phyloP scores from a whole-genome alignment of 139 green algal species.

The Eudorina sp. region DNA sequence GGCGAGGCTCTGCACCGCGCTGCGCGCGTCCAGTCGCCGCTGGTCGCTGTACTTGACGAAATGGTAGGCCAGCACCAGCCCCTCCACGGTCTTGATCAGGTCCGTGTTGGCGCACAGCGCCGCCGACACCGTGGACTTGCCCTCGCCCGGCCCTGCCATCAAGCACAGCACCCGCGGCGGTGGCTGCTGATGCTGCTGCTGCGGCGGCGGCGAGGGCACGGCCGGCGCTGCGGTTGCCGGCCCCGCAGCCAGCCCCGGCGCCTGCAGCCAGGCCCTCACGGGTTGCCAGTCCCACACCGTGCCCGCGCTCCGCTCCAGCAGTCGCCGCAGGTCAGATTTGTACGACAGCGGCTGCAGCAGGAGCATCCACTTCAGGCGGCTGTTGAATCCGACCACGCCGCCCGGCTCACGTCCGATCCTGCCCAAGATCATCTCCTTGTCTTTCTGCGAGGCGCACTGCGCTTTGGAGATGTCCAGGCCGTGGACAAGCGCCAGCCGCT shows the following conservation, averaged over 20 bases:
- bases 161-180: conserved; percentile 16
- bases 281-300: background rate
- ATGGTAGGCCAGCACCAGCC: conserved; percentile 2
- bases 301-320: background rate
- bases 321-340: background rate
- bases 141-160: background rate
- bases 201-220: too few relatives aligned
- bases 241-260: background rate
- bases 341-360: conserved; percentile 23
- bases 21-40: conserved; percentile 28
- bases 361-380: background rate
- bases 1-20: conserved; percentile 33
- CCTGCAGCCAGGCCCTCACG: background rate
- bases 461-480: background rate
- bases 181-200: too few relatives aligned
- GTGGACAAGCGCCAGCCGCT: background rate
- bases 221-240: too few relatives aligned
- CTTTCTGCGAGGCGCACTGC: background rate
- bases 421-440: background rate
- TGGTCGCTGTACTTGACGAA: conserved; percentile 53
- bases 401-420: background rate
- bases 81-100: too few relatives aligned
- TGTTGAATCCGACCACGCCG: background rate
- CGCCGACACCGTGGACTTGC: conserved; percentile 13
- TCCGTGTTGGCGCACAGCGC: background rate